A percentile compares a stretch with the other conserved stretches of the same genome.
These are phyloP conservation scores for Dissophora globulifera DNA, from an alignment of 192 early-diverging fungal genomes.

Conservation along the genomic window DNA sequence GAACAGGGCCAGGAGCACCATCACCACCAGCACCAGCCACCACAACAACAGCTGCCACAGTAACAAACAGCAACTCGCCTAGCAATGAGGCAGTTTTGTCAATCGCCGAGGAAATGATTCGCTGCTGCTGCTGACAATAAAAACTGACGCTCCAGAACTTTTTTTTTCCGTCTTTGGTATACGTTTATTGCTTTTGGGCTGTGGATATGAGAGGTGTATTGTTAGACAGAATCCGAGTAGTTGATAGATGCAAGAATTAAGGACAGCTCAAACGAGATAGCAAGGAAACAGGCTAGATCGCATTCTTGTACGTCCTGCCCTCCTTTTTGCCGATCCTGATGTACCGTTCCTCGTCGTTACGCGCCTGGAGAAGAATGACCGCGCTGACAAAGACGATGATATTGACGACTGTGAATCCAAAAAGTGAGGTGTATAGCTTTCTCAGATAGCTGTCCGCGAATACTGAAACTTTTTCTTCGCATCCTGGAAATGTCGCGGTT, in stretches of 20 bases:
- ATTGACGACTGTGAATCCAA: slow-evolving; percentile 52
- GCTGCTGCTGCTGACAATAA: too few species aligned
- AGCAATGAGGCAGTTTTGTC: background rate
- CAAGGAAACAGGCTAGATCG: slow-evolving; percentile 9
- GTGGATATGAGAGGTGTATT: too few species aligned
- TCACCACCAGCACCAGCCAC: background rate
- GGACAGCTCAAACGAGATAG: too few species aligned
- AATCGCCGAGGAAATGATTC: too few species aligned
- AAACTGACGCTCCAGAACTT: too few species aligned
- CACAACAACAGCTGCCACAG: background rate
- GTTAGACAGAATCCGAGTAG: too few species aligned
- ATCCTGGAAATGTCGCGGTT: slow-evolving; percentile 8
- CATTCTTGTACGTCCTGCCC: slow-evolving; percentile 39
- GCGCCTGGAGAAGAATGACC: slow-evolving; percentile 52
- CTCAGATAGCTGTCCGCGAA: slow-evolving; percentile 42
- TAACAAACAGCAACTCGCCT: background rate
- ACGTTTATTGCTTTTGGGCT: too few species aligned
- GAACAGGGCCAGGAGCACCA: background rate
- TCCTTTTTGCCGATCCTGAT: slow-evolving; percentile 48
- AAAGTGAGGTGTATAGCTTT: slow-evolving; percentile 55
- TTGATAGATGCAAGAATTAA: too few species aligned
- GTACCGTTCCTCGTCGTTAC: slow-evolving; percentile 59
- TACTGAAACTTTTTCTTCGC: slow-evolving; percentile 37
- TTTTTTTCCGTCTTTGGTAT: too few species aligned
- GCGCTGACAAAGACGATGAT: slow-evolving; percentile 53